Evolutionary conservation across 805 yeast species (phyloP), one percentile per base, ranked within the genome.

Genomic region (Candida silvicultrix): DNA sequence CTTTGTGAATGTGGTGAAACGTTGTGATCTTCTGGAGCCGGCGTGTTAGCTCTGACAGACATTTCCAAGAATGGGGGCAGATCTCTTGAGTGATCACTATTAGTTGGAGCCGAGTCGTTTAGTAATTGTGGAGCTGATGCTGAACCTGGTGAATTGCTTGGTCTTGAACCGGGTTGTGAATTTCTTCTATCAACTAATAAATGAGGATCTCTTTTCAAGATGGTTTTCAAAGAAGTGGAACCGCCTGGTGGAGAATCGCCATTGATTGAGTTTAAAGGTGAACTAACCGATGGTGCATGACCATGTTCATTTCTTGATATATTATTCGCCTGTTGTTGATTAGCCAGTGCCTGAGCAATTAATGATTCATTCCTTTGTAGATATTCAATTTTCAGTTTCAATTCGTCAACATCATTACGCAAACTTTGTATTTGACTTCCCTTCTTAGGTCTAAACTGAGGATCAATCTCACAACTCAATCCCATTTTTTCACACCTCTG

Each of bases 351-450:
- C 47, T 81, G 81, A 0, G 89, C 79, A 37, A 85, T 75, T 5
- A 85, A 63, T 22, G 78, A 74, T 64, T 84, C 92, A 67, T 81
- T 84, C 59, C 79, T 74, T 36, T 78, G 74, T 40, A 82, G 63
- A 64, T 75, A 73, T 57, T 83, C 88, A 54, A 85, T 81, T 67
- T 85, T 82, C 38, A 83, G 72, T 55, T 83, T 81, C 53, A 89
- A 67, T 53, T 84, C 92, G 58, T 85, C 90, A 6, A 89, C 89
- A 55, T 90, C 97, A 55, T 85, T 86, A 54, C 89, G 76, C 56
- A 90, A 68, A 45, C 83, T 75, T 56, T 89, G 96, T 23, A 89
- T 81, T 63, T 89, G 97, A 2, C 92, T 83, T 1, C 97, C 97
- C 64, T 89, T 89, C 55, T 87, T 83, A 4, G 97, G 97, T 58